phyloP scores from a whole-genome alignment of 129 eudicot species.

The Cynara cardunculus region DNA sequence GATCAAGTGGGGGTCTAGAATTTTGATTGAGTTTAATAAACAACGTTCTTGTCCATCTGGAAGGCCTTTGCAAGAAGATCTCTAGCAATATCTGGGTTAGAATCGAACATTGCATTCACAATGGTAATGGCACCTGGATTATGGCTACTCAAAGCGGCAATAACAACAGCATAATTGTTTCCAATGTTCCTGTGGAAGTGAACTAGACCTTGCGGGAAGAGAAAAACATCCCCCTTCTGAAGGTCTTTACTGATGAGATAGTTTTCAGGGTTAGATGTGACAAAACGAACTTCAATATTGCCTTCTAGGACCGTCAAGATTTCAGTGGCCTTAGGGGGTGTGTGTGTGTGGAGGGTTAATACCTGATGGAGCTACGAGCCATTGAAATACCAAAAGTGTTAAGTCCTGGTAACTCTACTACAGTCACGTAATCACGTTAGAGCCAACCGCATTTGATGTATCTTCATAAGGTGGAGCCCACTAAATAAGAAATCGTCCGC shows the following conservation, averaged over 20 bases:
- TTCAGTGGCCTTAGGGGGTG: conserved; percentile 35
- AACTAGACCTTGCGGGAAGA: conserved; percentile 41
- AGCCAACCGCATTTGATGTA: conserved; percentile 29
- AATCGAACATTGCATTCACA: conserved; percentile 19
- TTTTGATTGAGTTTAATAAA: background rate
- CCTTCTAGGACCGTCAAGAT: conserved; percentile 35
- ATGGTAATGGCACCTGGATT: conserved; percentile 36
- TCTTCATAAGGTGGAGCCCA: conserved; percentile 25
- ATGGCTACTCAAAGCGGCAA: conserved; percentile 42
- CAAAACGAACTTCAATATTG: conserved; percentile 28
- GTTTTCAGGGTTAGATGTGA: conserved; percentile 42
- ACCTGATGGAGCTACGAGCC: conserved; percentile 40
- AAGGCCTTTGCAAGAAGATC: too few relatives aligned
- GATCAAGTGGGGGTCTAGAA: background rate
- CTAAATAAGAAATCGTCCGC: conserved; percentile 29
- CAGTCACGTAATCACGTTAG: conserved; percentile 20
- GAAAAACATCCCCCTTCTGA: conserved; percentile 38
- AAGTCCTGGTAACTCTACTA: conserved; percentile 27
- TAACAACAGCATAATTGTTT: conserved; percentile 1
- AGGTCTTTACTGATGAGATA: conserved; percentile 30
- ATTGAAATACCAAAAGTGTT: conserved; percentile 43
- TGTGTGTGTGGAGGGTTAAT: conserved; percentile 38
- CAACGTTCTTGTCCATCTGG: background rate
- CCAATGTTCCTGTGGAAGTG: conserved; percentile 42
- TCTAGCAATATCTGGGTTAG: conserved; percentile 11